Evolutionary conservation across 2,329 filamentous ascomycete genomes (phyloP).

Genomic region (Coniella vitis): DNA sequence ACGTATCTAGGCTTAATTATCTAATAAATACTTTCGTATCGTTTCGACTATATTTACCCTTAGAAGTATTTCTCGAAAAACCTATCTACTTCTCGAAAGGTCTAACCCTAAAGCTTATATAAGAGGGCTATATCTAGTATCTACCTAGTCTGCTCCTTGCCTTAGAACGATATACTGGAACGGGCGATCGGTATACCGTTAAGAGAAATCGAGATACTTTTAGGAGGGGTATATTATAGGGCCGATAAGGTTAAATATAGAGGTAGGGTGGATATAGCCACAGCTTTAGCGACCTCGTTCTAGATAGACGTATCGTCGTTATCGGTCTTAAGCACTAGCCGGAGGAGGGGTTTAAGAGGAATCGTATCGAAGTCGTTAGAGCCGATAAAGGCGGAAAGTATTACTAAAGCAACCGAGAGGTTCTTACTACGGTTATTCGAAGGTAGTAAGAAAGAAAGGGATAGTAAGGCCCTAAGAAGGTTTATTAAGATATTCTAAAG

Average conservation of each 20-base stretch:
- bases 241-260: too few species aligned
- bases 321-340: not conserved
- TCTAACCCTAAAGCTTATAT: not conserved
- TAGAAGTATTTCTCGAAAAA: not conserved
- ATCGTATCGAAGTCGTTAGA: constrained; percentile 22
- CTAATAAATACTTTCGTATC: not conserved
- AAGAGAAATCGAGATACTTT: not conserved
- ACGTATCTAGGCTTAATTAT: not conserved
- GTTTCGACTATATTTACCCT: not conserved
- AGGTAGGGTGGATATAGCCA: too few species aligned
- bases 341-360: constrained; percentile 19
- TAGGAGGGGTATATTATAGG: too few species aligned
- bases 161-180: not conserved
- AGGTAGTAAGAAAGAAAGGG: not conserved
- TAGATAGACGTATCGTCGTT: not conserved
- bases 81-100: not conserved
- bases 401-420: constrained; percentile 29
- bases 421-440: constrained; percentile 27
- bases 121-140: not conserved
- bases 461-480: not conserved
- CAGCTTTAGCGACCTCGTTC: not conserved
- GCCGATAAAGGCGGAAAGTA: constrained; percentile 16
- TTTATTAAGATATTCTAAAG: not conserved
- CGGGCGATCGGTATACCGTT: not conserved
- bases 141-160: not conserved